phyloP scores from a whole-genome alignment of 306 rosid species.

The Pterocarpus macrocarpus region DNA sequence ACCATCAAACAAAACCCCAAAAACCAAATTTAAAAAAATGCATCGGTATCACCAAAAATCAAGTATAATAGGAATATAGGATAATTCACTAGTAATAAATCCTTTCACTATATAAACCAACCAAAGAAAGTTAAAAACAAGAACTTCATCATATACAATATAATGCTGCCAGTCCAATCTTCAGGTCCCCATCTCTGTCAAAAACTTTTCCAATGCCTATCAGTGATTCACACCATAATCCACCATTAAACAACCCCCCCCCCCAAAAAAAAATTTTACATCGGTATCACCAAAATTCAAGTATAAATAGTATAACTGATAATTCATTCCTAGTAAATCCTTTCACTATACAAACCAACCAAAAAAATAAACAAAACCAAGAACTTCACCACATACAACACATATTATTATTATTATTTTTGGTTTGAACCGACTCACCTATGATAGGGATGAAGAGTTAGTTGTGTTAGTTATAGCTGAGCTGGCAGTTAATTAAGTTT shows the following conservation, averaged over 20 bases:
- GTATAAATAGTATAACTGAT: not conserved
- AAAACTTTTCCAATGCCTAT: constrained; percentile 4
- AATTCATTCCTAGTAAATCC: not conserved
- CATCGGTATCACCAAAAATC: not conserved
- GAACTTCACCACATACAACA: not conserved
- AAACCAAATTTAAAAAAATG: not conserved
- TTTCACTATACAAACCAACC: not conserved
- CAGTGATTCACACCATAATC: not conserved
- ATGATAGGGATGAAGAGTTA: too few relatives aligned
- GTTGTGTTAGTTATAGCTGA: too few relatives aligned
- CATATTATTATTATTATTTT: not conserved
- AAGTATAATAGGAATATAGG: not conserved
- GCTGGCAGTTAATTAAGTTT: too few relatives aligned
- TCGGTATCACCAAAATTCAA: not conserved
- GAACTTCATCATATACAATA: not conserved
- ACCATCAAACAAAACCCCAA: constrained; percentile 2
- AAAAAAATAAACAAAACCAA: not conserved
- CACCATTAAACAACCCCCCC: not conserved
- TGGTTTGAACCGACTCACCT: not conserved
- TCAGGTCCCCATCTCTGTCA: constrained; percentile 84
- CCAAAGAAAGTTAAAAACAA: not conserved
- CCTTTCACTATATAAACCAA: constrained; percentile 21
- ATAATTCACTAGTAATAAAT: not conserved
- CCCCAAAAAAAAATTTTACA: not conserved
- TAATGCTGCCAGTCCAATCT: constrained; percentile 89